Base-by-base conservation (phyloP, 106 monocot species). In the Ottelia alismoides region DNA sequence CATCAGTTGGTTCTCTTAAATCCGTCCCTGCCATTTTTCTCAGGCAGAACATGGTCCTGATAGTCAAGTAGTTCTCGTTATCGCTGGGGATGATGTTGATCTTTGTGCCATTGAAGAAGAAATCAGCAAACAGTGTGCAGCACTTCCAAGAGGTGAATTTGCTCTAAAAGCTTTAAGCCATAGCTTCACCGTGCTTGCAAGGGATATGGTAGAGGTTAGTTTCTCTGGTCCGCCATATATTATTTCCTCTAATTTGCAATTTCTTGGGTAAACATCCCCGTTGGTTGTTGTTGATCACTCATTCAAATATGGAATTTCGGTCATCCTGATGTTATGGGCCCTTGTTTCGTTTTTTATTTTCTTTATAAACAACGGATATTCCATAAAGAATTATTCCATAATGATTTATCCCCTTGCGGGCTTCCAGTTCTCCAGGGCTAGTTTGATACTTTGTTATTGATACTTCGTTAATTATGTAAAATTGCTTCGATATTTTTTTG, bases 41-140 rank as follows among this genome's bases (percentile, higher is more conserved):
- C 74, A 98, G 96, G 96, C 96, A 14, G 96, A 98, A 61, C 96
- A 89, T 74, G 96, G 96, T 5, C 85, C 96, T 20, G 89, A 98
- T 63, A 98, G 96, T 73, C 96, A 98, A 62, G 96, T 98, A 30
- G 89, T 98, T 82, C 79, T 98, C 49, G 89, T 89, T 25, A 31
- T 89, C 57, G 76, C 72, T 44, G 96, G 96, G 67, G 82, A 85
- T 29, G 85, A 61, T 26, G 73, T 82, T 44, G 74, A 98, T 72
- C 19, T 89, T 21, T 49, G 57, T 25, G 78, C 74, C 30, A 89
- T 94, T 28, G 78, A 94, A 47, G 54, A 57, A 61, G 88, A 88
- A 69, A 77, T 88, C 46, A 71, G 53, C 48, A 77, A 76, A 61
- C 93, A 94, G 65, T 78, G 88, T 44, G 69, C 70, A 25, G 51